These are phyloP conservation scores for Wickerhamiella bombiphila DNA, from an alignment of 805 yeast genomes.

Conservation along the genomic window DNA sequence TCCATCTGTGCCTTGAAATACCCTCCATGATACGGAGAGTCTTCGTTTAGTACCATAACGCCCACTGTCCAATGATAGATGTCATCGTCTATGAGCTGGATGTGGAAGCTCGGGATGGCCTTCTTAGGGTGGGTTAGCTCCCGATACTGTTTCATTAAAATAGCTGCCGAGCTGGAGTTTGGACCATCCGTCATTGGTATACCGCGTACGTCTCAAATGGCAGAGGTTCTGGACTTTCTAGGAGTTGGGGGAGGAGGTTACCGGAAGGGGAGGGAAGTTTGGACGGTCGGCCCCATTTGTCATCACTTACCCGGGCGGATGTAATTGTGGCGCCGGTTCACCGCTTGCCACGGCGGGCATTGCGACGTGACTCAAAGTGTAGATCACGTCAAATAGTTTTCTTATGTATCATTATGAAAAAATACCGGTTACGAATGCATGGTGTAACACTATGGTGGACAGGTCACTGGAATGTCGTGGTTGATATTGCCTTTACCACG, in stretches of 20 bases:
- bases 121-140: conserved; percentile 88
- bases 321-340: no score
- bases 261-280: not conserved
- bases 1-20: conserved; percentile 86
- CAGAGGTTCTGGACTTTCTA: not conserved
- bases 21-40: conserved; percentile 86
- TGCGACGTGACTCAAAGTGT: no score
- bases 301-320: no score
- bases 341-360: no score
- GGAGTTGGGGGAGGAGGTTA: not conserved
- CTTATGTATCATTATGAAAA: no score
- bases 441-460: no score
- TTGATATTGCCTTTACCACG: no score
- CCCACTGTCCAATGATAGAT: conserved; percentile 70
- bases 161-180: conserved; percentile 45
- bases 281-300: no score
- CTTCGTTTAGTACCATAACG: conserved; percentile 79
- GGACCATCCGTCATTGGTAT: conserved; percentile 10
- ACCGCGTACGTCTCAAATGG: not conserved
- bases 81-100: conserved; percentile 42
- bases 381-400: no score
- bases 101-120: conserved; percentile 58
- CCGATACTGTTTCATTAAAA: conserved; percentile 81
- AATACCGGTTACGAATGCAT: no score
- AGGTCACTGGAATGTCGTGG: no score